Percentiles rank a stretch among this genome's conserved stretches.
phyloP scores from a whole-genome alignment of 2,329 filamentous ascomycete species.

The Fusarium solani-melongenae region DNA sequence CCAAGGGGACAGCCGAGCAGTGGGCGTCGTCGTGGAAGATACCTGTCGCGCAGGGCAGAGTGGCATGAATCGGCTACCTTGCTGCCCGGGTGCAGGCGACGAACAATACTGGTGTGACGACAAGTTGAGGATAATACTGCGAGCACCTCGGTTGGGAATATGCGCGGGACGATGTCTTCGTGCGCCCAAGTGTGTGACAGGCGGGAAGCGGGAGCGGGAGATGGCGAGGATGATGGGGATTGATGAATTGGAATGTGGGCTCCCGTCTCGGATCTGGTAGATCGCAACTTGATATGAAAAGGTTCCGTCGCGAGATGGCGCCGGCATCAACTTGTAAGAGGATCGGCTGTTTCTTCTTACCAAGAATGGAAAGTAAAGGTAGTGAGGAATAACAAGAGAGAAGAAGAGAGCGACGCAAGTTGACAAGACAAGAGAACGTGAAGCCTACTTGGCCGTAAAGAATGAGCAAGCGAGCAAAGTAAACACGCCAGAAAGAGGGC shows the following conservation, averaged over 20 bases:
- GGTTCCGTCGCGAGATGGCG: constrained; percentile 27
- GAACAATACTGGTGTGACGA: constrained; percentile 16
- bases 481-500: constrained; percentile 21
- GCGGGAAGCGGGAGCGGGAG: constrained; percentile 4
- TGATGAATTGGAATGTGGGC: constrained; percentile 31
- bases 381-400: constrained; percentile 2
- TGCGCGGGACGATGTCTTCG: constrained; percentile 23
- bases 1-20: constrained; percentile 17
- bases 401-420: constrained; percentile 22
- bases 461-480: constrained; percentile 18
- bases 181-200: constrained; percentile 26
- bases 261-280: constrained; percentile 26
- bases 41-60: constrained; percentile 17
- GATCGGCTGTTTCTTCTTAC: constrained; percentile 25
- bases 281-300: constrained; percentile 28
- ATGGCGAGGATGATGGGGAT: constrained; percentile 8
- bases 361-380: constrained; percentile 28
- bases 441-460: constrained; percentile 14
- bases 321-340: constrained; percentile 16
- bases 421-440: constrained; percentile 25
- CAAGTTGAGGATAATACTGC: constrained; percentile 5
- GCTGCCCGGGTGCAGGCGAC: constrained; percentile 15
- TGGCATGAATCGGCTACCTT: constrained; percentile 28
- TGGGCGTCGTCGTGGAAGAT: constrained; percentile 19
- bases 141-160: constrained; percentile 21